Percentiles rank a stretch among this genome's conserved stretches.
These are phyloP conservation scores for Sclerotinia nivalis DNA, from an alignment of 2,329 filamentous ascomycete genomes.

Conservation along the genomic window DNA sequence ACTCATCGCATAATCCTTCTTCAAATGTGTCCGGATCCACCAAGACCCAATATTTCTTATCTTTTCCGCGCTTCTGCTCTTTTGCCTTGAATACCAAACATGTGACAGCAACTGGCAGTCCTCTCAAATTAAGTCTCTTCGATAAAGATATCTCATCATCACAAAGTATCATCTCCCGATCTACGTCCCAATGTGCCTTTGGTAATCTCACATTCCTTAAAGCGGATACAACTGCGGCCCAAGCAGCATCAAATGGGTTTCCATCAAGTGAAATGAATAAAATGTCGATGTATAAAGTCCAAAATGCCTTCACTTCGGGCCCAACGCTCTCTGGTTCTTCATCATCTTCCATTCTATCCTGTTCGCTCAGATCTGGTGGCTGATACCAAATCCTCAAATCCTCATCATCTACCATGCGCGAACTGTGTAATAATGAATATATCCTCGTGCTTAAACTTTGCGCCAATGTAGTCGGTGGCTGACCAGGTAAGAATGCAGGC, in stretches of 20 bases:
- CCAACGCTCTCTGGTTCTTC: slow-evolving; percentile 38
- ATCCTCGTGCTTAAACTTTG: slow-evolving; percentile 81
- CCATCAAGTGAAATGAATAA: slow-evolving; percentile 92
- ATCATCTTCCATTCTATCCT: slow-evolving; percentile 47
- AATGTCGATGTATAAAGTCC: slow-evolving; percentile 94
- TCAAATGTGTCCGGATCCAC: slow-evolving; percentile 89
- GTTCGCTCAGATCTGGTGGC: slow-evolving; percentile 49
- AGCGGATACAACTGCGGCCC: slow-evolving; percentile 80
- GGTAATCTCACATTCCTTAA: slow-evolving; percentile 77
- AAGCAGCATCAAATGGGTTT: slow-evolving; percentile 88
- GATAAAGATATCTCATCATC: slow-evolving; percentile 58
- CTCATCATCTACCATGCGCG: slow-evolving; percentile 62
- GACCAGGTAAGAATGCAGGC: slow-evolving; percentile 80
- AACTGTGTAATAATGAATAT: slow-evolving; percentile 72
- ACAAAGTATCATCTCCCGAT: slow-evolving; percentile 78
- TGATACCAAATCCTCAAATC: slow-evolving; percentile 74
- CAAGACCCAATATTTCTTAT: slow-evolving; percentile 70
- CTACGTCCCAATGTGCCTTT: slow-evolving; percentile 77
- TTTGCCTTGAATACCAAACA: slow-evolving; percentile 74
- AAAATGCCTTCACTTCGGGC: slow-evolving; percentile 75
- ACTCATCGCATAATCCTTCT: slow-evolving; percentile 80
- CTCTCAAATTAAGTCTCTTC: slow-evolving; percentile 58
- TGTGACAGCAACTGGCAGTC: slow-evolving; percentile 73
- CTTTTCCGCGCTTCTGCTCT: slow-evolving; percentile 47
- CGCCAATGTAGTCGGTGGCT: slow-evolving; percentile 74